Evolutionary conservation across 164 flowering plant genomes (phyloP), one percentile per base, ranked within the genome.

Genomic region (Macadamia tetraphylla): DNA sequence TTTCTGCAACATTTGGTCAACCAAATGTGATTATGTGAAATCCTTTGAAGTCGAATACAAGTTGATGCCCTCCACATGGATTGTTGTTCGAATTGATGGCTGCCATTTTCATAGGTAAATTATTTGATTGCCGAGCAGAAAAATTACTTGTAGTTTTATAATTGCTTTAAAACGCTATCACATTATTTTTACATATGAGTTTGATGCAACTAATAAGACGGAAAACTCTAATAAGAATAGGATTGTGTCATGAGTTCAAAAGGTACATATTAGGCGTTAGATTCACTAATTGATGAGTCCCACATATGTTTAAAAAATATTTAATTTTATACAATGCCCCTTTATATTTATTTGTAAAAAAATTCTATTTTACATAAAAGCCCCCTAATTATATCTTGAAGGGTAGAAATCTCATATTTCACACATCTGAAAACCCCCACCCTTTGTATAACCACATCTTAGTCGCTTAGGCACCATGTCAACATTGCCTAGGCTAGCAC

Each of bases 1-100:
- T 17, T 62, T 76, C 31, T 59, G 65, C 66, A 87, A 71, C 67
- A 61, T 82, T 29, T 79, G 74, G 58, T 79, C 79, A 53, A 53
- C 17, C 57, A 53, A 53, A 53, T 53, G 57, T 30, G 91, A 87
- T 60, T 87, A 80, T 70, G 52, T 87, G 14, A 78, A 76, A 62
- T 81, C 86, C 29, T 88, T 88, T 14, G 57, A 53, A 14, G 57
- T 53, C n/a, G 18, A 53, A 11, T 12, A 53, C 15, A 53, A 75
- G 70, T 72, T 93, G 71, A 61, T 88, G 86, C 89, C 85, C 29
- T 82, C 67, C 23, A 82, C 89, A 29, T 94, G 97, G 97, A 82
- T 90, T 61, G 92, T 90, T 9, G 73, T 91, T 62, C 79, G 93
- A 73, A 81, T 94, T 65, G 96, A 94, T 83, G 96, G 97, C 48